phyloP scores from a whole-genome alignment of 2,329 filamentous ascomycete species.

The Fusarium napiforme region DNA sequence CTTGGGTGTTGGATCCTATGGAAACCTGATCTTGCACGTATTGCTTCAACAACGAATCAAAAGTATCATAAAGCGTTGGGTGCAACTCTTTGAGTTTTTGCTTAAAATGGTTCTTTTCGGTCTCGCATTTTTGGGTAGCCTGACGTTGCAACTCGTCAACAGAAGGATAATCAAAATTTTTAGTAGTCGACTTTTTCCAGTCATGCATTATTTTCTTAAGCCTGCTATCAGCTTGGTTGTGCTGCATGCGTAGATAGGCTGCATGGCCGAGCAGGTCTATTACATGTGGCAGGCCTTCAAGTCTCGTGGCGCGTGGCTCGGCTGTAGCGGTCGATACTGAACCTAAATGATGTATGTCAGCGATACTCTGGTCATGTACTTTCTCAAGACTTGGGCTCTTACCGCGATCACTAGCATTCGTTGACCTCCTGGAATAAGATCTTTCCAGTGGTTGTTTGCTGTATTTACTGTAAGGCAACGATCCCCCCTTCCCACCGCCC shows the following conservation, averaged over 20 bases:
- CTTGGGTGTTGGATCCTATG: not conserved
- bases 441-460: slow-evolving; percentile 3
- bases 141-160: slow-evolving; percentile 28
- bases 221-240: slow-evolving; percentile 29
- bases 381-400: not conserved
- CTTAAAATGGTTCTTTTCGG: slow-evolving; percentile 3
- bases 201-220: slow-evolving; percentile 28
- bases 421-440: slow-evolving; percentile 1
- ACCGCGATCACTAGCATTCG: slow-evolving; percentile 32
- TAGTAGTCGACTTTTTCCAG: slow-evolving; percentile 22
- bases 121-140: slow-evolving; percentile 26
- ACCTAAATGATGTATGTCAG: slow-evolving; percentile 9
- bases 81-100: slow-evolving; percentile 18
- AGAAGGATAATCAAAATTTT: slow-evolving; percentile 39
- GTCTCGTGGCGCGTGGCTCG: not conserved
- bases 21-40: not conserved
- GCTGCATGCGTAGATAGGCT: slow-evolving; percentile 30
- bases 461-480: not conserved
- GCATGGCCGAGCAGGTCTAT: slow-evolving; percentile 41
- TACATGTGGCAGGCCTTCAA: slow-evolving; percentile 17
- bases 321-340: not conserved
- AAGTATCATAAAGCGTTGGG: slow-evolving; percentile 6
- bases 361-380: not conserved
- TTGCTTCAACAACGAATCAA: slow-evolving; percentile 1
- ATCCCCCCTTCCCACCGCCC: slow-evolving; percentile 4